A percentile compares a stretch with the other conserved stretches of the same genome.
phyloP scores from a whole-genome alignment of 306 rosid species.

The Ormosia emarginata region DNA sequence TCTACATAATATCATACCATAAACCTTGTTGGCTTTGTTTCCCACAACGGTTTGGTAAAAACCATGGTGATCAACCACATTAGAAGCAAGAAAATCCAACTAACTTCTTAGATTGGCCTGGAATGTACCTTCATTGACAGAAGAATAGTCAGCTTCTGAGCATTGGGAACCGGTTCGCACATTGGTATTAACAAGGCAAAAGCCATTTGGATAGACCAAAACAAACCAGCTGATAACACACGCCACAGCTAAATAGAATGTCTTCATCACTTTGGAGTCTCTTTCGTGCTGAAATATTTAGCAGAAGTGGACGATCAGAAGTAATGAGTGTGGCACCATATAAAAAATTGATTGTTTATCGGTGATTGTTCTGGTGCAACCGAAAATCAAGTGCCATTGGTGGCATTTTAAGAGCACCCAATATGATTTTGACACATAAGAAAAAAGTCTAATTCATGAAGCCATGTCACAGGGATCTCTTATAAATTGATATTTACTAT shows the following conservation, averaged over 20 bases:
- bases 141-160: constrained; percentile 28
- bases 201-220: neutral
- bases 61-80: constrained; percentile 35
- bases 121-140: constrained; percentile 22
- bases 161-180: constrained; percentile 11
- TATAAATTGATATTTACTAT: no score
- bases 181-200: constrained; percentile 33
- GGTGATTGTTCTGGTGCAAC: no score
- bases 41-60: constrained; percentile 38
- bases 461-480: no score
- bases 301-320: neutral
- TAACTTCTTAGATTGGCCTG: constrained; percentile 35
- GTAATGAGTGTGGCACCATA: neutral
- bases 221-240: neutral
- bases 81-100: constrained; percentile 30
- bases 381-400: no score
- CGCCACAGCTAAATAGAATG: neutral
- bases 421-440: no score
- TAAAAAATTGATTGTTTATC: neutral
- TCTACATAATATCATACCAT: constrained; percentile 46
- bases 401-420: no score
- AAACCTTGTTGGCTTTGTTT: constrained; percentile 28
- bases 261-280: constrained; percentile 30
- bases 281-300: neutral
- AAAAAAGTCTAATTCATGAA: no score